Percentiles rank a stretch among this genome's conserved stretches.
Conservation (phyloP, 2,329 filamentous ascomycete species). For the Pseudopithomyces chartarum region DNA sequence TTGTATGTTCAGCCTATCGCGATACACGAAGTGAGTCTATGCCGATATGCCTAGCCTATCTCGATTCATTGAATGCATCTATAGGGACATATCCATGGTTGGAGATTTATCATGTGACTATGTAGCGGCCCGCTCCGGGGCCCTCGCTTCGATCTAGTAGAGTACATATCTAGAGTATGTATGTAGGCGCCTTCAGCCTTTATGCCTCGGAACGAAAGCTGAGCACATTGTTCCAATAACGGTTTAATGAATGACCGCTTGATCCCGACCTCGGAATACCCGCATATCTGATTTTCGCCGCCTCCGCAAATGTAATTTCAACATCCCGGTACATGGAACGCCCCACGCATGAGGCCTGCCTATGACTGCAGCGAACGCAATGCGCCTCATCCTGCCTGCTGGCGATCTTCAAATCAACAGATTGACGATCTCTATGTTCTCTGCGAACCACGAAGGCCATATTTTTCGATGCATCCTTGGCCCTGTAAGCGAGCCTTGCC, state of each 20-base stretch:
- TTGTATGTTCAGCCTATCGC: too few species aligned
- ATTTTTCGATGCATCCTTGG: background rate
- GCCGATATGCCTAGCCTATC: too few species aligned
- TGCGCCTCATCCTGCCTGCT: background rate
- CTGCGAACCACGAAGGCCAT: background rate
- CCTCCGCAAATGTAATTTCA: slow-evolving; percentile 8
- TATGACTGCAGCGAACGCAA: background rate
- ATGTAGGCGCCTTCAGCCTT: background rate
- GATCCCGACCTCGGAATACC: background rate
- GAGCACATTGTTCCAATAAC: background rate
- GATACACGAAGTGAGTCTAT: too few species aligned
- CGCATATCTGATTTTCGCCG: background rate
- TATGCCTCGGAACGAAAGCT: background rate
- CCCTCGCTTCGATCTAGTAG: too few species aligned
- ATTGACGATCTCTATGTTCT: background rate
- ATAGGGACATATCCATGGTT: too few species aligned
- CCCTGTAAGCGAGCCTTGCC: background rate
- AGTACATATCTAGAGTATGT: too few species aligned
- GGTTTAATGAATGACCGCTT: background rate
- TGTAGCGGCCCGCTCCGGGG: too few species aligned
- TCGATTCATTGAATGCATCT: too few species aligned
- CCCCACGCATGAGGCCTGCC: background rate
- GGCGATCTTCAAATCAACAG: background rate
- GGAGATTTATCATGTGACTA: too few species aligned
- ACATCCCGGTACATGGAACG: background rate